A percentile compares a stretch with the other conserved stretches of the same genome.
Conservation (phyloP, 495 filamentous ascomycete genomes). For the Penicillium goetzii region DNA sequence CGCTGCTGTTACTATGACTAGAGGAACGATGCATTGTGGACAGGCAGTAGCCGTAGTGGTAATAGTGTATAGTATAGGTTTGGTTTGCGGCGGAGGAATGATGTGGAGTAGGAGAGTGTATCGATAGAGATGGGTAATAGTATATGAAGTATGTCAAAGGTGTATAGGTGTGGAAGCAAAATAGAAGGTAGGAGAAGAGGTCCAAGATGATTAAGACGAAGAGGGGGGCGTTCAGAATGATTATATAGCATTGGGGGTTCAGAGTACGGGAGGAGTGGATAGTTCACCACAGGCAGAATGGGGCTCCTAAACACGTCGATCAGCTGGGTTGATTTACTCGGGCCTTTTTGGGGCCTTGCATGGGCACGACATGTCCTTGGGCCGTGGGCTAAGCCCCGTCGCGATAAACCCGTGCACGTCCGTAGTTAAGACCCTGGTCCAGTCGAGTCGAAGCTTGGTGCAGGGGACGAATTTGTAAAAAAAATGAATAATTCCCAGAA, state of each 20-base stretch:
- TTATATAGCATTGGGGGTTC: slow-evolving; percentile 35
- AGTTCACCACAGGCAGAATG: slow-evolving; percentile 14
- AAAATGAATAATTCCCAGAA: background rate
- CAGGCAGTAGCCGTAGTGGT: background rate
- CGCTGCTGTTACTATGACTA: slow-evolving; percentile 82
- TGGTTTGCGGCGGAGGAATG: background rate
- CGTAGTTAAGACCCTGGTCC: slow-evolving; percentile 28
- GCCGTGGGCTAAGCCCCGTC: slow-evolving; percentile 38
- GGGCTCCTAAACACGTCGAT: slow-evolving; percentile 35
- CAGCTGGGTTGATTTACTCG: slow-evolving; percentile 27
- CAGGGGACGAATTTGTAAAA: background rate
- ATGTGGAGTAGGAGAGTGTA: background rate
- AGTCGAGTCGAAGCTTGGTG: slow-evolving; percentile 22
- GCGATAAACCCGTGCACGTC: slow-evolving; percentile 35
- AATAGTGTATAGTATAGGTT: slow-evolving; percentile 4
- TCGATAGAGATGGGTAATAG: background rate
- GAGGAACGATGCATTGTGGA: slow-evolving; percentile 51
- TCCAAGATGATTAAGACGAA: slow-evolving; percentile 2
- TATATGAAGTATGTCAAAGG: background rate
- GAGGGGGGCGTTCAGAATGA: slow-evolving; percentile 23
- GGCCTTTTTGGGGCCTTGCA: slow-evolving; percentile 26
- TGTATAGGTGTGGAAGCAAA: background rate
- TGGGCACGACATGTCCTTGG: slow-evolving; percentile 12
- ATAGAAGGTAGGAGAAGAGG: slow-evolving; percentile 7
- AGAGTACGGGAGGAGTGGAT: slow-evolving; percentile 11